Conservation (phyloP, 257 asterid species). For the Apocynum venetum region DNA sequence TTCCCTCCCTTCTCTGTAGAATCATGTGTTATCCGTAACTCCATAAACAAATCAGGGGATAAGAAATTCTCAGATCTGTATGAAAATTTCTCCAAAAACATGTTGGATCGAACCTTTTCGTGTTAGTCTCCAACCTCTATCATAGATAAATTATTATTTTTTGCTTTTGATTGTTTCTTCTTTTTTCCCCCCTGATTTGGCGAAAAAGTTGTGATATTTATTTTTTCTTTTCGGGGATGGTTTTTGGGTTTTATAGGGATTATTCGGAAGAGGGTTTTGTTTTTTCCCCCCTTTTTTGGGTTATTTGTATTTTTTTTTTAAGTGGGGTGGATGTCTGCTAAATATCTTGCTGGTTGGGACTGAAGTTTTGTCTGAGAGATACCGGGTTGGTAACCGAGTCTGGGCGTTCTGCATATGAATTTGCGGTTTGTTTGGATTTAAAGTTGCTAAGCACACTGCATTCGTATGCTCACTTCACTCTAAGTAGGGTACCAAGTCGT, state of each 20-base stretch:
- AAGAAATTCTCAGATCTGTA: not conserved
- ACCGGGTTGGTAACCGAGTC: constrained; percentile 4
- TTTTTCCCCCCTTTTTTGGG: not conserved
- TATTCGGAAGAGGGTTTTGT: not conserved
- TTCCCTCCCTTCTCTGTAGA: not conserved
- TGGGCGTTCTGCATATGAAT: not conserved
- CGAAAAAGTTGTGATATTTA: not conserved
- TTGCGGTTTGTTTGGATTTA: not conserved
- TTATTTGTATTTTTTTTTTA: not conserved
- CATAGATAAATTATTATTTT: not conserved
- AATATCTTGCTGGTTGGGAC: not conserved
- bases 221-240: not conserved
- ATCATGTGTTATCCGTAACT: not conserved
- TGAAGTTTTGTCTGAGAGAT: not conserved
- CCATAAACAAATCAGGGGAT: not conserved
- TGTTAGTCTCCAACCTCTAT: not conserved
- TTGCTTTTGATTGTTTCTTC: not conserved
- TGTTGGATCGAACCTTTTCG: not conserved
- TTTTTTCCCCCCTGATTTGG: not conserved
- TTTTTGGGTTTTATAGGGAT: not conserved
- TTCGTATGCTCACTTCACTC: not conserved
- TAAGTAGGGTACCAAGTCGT: not conserved
- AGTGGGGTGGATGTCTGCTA: not conserved
- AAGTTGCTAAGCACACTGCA: not conserved
- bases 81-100: not conserved